Evolutionary conservation across 2,329 filamentous ascomycete genomes (phyloP), one percentile per base, ranked within the genome.

Genomic region (Reticulascus tulasneorum): DNA sequence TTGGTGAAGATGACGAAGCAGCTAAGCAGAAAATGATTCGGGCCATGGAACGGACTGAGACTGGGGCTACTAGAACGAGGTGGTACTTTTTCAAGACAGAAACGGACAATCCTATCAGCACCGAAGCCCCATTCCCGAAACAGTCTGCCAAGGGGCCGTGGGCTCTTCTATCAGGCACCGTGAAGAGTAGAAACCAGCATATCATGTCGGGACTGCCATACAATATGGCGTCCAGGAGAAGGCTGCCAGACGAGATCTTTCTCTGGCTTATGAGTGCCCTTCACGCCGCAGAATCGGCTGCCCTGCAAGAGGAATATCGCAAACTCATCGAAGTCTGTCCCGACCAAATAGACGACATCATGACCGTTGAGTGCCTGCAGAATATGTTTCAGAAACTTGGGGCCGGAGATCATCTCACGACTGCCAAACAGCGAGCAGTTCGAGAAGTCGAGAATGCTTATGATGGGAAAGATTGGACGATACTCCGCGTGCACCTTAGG

Each of bases 251-350:
- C 41, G 72, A 82, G 36, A 51, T 88, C 1, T 69, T 86, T 32
- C 49, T 71, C 12, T 90, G 85, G 84, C 63, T 87, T 4, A 51
- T 84, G 6, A 61, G 75, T 32, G 72, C 81, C 59, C 62, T 81
- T 16, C 75, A 72, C 36, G 53, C 64, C 3, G 79, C 85, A 48
- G 59, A 63, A 25, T 71, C 73, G 21, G 62, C 68, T 26, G 66
- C 75, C 28, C 54, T 86, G 26, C 71, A 78, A 32, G 56, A 69
- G 36, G 75, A 81, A 40, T 88, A 87, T 53, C 63, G 71, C 36
- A 69, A 71, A 28, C 56, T 87, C 5, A 59, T 75, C 34, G 60
- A 66, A 22, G 52, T 62, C 32, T 70, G 66, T 32, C 44, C 57
- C 1, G 60, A 67, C 16, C 67, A 75, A 32, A 55, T 70, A 7